A percentile compares a stretch with the other conserved stretches of the same genome.
These are phyloP conservation scores for Salix dunnii DNA, from an alignment of 345 rosid genomes.

Conservation along the genomic window DNA sequence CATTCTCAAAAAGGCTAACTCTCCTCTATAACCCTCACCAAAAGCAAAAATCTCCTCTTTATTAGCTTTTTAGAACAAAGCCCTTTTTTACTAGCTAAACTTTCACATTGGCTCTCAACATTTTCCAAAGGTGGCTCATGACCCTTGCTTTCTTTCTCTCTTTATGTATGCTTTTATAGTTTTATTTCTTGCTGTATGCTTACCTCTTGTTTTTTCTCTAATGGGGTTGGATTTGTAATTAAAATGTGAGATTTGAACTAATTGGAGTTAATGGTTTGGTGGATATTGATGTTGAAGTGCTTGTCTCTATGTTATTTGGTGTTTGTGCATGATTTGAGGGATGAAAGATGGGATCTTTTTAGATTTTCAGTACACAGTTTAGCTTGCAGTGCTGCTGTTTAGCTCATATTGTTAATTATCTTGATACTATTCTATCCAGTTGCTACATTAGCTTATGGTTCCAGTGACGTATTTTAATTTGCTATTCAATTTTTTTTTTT, in stretches of 20 bases:
- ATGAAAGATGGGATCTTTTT: slow-evolving; percentile 5
- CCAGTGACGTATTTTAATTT: neutral
- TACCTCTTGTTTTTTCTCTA: slow-evolving; percentile 6
- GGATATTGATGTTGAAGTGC: neutral
- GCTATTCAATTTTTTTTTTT: neutral
- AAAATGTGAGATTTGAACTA: neutral
- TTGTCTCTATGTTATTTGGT: neutral
- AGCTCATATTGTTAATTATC: neutral
- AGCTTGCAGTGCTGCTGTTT: neutral
- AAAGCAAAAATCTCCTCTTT: neutral
- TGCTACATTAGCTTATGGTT: neutral
- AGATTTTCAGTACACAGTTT: neutral
- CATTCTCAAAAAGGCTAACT: neutral
- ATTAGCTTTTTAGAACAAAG: neutral
- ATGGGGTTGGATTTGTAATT: slow-evolving; percentile 11
- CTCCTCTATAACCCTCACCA: neutral
- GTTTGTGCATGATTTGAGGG: neutral
- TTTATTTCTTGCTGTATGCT: neutral
- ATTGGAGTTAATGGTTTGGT: neutral
- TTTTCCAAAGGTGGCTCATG: slow-evolving; percentile 17
- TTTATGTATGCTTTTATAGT: neutral
- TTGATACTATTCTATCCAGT: neutral
- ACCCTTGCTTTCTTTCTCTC: slow-evolving; percentile 1
- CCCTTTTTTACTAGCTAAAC: neutral
- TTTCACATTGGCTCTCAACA: slow-evolving; percentile 28